These are phyloP conservation scores for Oemleria cerasiformis DNA, from an alignment of 306 rosid species.

Conservation along the genomic window DNA sequence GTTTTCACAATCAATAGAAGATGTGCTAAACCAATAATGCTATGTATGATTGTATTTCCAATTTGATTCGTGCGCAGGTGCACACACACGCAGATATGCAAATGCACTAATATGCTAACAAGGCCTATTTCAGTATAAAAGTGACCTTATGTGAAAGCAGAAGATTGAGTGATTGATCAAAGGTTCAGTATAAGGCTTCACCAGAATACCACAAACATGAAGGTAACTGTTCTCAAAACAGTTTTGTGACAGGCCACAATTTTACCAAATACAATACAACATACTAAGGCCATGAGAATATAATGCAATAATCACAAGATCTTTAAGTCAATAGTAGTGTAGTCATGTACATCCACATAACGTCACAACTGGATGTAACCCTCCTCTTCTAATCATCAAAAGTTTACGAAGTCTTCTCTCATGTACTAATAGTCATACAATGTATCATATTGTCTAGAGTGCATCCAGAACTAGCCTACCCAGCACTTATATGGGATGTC, in stretches of 20 bases:
- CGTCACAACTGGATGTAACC: neutral
- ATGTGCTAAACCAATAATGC: neutral
- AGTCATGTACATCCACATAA: neutral
- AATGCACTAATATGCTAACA: neutral
- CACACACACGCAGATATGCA: neutral
- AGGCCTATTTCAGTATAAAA: neutral
- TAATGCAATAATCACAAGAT: neutral
- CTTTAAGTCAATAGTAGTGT: neutral
- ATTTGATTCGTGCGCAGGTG: neutral
- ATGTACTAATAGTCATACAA: neutral
- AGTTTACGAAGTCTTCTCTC: no score
- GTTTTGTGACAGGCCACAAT: neutral
- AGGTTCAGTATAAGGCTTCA: conserved; percentile 7
- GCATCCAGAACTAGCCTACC: neutral
- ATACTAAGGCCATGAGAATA: neutral
- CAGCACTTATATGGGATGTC: neutral
- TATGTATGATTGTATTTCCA: neutral
- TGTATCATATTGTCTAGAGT: neutral
- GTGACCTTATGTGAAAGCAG: neutral
- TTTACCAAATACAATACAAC: neutral
- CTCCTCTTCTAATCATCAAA: conserved; percentile 2
- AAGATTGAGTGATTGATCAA: conserved; percentile 1
- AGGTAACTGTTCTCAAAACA: neutral
- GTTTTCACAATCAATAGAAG: neutral
- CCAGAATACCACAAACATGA: conserved; percentile 10